Evolutionary conservation across 1,139 yeast species (phyloP).

Genomic region (Geotrichum macrosporum): DNA sequence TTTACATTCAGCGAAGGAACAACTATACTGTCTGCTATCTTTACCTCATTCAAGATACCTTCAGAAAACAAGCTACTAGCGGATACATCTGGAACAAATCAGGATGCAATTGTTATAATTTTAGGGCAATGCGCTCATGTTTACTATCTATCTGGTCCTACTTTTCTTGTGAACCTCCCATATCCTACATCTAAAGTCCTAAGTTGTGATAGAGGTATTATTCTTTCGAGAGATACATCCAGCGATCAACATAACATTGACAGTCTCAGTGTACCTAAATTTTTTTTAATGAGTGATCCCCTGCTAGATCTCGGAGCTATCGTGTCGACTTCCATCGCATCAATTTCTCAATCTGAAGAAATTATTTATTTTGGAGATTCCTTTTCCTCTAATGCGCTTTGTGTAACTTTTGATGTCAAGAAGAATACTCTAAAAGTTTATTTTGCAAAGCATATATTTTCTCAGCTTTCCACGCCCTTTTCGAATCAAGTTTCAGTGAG

Average conservation of each 20-base stretch:
- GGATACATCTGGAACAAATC: conserved; percentile 29
- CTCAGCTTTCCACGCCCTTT: conserved; percentile 6
- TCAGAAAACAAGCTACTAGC: conserved; percentile 14
- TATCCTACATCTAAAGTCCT: conserved; percentile 54
- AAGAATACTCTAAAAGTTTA: conserved; percentile 27
- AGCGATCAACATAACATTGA: conserved; percentile 15
- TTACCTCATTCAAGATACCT: conserved; percentile 42
- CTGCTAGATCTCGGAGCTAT: conserved; percentile 62
- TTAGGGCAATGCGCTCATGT: conserved; percentile 36
- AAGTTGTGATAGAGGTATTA: conserved; percentile 60
- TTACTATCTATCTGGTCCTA: conserved; percentile 55
- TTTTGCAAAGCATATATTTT: conserved; percentile 27
- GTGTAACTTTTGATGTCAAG: conserved; percentile 29
- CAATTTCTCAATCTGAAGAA: conserved; percentile 56
- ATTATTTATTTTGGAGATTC: conserved; percentile 36
- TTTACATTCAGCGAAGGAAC: conserved; percentile 47
- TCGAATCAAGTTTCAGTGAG: conserved; percentile 9
- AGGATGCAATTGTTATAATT: conserved; percentile 31
- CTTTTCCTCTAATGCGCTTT: conserved; percentile 25
- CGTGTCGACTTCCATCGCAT: conserved; percentile 65
- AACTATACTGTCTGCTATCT: conserved; percentile 47
- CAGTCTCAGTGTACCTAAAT: conserved; percentile 37
- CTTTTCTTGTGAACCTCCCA: conserved; percentile 59
- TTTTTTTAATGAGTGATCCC: conserved; percentile 65
- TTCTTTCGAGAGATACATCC: conserved; percentile 47